These are phyloP conservation scores for Massarina eburnea DNA, from an alignment of 2,329 filamentous ascomycete genomes.

Conservation along the genomic window DNA sequence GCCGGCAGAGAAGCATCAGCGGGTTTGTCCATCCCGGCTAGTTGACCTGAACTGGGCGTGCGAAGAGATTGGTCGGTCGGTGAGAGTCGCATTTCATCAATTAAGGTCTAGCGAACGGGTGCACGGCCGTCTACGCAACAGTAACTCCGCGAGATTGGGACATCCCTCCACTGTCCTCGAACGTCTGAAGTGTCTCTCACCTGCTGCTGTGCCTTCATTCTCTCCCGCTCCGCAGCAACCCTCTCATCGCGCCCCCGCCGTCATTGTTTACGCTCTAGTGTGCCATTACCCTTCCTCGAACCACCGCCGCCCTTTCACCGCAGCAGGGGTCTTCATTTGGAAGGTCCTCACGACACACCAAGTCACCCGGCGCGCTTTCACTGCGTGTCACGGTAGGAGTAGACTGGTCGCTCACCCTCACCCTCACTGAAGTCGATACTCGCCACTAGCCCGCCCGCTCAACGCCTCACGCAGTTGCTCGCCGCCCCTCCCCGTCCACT, in stretches of 20 bases:
- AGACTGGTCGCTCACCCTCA: not conserved
- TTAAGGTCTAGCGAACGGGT: not conserved
- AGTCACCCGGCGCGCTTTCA: not conserved
- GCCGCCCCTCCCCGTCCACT: conserved; percentile 5
- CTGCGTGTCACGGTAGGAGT: not conserved
- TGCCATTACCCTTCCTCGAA: not conserved
- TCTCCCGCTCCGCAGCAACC: not conserved
- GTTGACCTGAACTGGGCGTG: not conserved
- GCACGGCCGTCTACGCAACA: not conserved
- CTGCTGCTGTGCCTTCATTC: not conserved
- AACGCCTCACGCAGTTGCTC: not conserved
- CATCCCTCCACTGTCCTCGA: not conserved
- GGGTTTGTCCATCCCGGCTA: not conserved
- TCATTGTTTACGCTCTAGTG: not conserved
- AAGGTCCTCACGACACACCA: not conserved
- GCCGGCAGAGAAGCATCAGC: not conserved
- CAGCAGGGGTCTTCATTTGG: no score
- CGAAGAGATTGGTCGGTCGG: no score
- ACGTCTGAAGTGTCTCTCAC: not conserved
- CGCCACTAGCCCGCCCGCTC: not conserved
- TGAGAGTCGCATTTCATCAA: not conserved
- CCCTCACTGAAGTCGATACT: not conserved
- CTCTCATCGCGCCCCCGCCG: not conserved
- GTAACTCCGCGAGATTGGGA: not conserved
- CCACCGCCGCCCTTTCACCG: not conserved